A percentile compares a stretch with the other conserved stretches of the same genome.
Evolutionary conservation across 2,329 filamentous ascomycete genomes (phyloP).

Genomic region (Pestalotiopsis sp.): DNA sequence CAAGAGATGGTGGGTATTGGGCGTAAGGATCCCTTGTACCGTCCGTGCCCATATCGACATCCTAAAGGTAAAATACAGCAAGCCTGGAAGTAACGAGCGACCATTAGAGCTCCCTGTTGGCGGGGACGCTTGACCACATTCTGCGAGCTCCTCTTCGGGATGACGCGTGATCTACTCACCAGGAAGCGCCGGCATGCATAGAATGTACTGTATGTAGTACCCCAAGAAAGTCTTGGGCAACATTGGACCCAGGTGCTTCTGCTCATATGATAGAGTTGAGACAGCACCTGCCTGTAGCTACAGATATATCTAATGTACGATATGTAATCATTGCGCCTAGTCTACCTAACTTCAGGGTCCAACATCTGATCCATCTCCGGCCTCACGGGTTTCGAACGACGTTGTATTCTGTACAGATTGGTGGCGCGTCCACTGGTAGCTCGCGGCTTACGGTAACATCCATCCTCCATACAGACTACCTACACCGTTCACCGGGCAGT

Average conservation of each 20-base stretch:
- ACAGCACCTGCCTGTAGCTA: not conserved
- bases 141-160: constrained; percentile 2
- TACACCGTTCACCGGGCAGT: not conserved
- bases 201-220: not conserved
- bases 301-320: not conserved
- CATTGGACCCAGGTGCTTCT: not conserved
- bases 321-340: not conserved
- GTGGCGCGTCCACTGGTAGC: too few species aligned
- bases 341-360: not conserved
- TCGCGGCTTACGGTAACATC: too few species aligned
- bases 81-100: too few species aligned
- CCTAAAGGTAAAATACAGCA: too few species aligned
- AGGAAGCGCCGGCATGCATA: not conserved
- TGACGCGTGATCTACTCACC: not conserved
- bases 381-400: too few species aligned
- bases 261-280: not conserved
- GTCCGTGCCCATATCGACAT: too few species aligned
- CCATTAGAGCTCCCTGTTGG: not conserved
- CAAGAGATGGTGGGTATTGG: too few species aligned
- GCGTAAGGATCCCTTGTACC: too few species aligned
- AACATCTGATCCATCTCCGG: not conserved
- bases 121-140: constrained; percentile 4
- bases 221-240: not conserved
- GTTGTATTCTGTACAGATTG: too few species aligned
- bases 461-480: not conserved